Evolutionary conservation across 2,329 filamentous ascomycete species (phyloP).

Genomic region (Chaetomiaceae sp.): DNA sequence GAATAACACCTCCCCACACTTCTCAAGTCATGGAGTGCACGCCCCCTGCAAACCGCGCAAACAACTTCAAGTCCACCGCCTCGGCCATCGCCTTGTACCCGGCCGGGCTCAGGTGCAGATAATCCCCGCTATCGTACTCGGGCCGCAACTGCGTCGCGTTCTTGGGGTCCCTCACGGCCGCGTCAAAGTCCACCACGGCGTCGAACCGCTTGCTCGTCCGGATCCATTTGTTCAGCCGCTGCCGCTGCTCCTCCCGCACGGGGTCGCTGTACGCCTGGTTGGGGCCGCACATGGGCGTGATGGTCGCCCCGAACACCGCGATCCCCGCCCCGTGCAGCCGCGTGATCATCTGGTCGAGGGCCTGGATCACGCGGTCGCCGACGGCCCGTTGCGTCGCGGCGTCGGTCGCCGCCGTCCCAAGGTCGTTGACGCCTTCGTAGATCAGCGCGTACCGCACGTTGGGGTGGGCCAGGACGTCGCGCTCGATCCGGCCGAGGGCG

Average conservation of each 20-base stretch:
- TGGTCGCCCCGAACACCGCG: constrained; percentile 53
- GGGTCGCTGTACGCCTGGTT: constrained; percentile 48
- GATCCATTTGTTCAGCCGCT: constrained; percentile 57
- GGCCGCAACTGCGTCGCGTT: constrained; percentile 42
- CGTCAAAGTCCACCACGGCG: constrained; percentile 59
- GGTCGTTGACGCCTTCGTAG: constrained; percentile 62
- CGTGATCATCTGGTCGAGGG: constrained; percentile 52
- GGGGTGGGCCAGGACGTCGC: constrained; percentile 55
- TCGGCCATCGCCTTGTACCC: constrained; percentile 55
- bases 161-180: constrained; percentile 45
- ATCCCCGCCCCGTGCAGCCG: constrained; percentile 50
- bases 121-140: constrained; percentile 54
- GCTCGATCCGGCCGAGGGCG: constrained; percentile 52
- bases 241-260: constrained; percentile 49
- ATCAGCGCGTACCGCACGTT: constrained; percentile 53
- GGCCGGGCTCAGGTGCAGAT: constrained; percentile 52
- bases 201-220: constrained; percentile 52
- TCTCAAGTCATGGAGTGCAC: constrained; percentile 22
- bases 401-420: constrained; percentile 47
- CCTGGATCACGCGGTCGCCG: constrained; percentile 46
- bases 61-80: constrained; percentile 49
- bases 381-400: constrained; percentile 40
- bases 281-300: constrained; percentile 41
- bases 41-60: constrained; percentile 36
- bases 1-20: neutral